Percentiles rank a stretch among this genome's conserved stretches.
phyloP scores from a whole-genome alignment of 2,329 filamentous ascomycete species.

The Phialocephala subalpina region DNA sequence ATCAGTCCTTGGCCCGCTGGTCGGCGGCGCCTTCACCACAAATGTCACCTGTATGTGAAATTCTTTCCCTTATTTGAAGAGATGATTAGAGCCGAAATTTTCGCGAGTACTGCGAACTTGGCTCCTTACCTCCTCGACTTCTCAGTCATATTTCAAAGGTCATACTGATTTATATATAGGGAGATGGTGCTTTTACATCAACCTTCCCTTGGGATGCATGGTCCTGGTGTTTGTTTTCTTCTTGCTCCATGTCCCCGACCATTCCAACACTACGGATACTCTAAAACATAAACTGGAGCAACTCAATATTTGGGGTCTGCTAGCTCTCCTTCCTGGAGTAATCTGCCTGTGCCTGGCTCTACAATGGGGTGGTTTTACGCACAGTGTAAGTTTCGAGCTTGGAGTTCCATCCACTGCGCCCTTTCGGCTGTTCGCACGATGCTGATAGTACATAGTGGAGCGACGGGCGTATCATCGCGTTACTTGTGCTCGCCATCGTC shows the following conservation, averaged over 20 bases:
- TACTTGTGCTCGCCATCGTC: slow-evolving; percentile 42
- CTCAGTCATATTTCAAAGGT: too few relatives aligned
- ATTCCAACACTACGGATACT: slow-evolving; percentile 41
- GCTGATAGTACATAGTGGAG: slow-evolving; percentile 28
- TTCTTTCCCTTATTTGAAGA: too few relatives aligned
- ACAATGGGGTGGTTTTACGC: slow-evolving; percentile 52
- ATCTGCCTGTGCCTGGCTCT: slow-evolving; percentile 43
- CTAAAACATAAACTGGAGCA: slow-evolving; percentile 46
- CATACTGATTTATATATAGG: background rate
- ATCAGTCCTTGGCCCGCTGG: slow-evolving; percentile 40
- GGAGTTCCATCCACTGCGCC: background rate
- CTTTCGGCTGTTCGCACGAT: background rate
- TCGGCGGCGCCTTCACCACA: slow-evolving; percentile 45
- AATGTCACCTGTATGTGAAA: slow-evolving; percentile 43
- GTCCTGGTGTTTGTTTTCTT: slow-evolving; percentile 45
- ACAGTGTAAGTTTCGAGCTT: slow-evolving; percentile 20
- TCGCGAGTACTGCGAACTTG: too few relatives aligned
- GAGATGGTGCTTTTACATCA: slow-evolving; percentile 49
- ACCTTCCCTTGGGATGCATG: slow-evolving; percentile 48
- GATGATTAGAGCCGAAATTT: too few relatives aligned
- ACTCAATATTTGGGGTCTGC: slow-evolving; percentile 50
- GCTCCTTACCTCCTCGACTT: too few relatives aligned
- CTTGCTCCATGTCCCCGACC: slow-evolving; percentile 39
- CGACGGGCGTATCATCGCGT: slow-evolving; percentile 40
- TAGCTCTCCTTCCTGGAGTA: slow-evolving; percentile 48